These are phyloP conservation scores for Epichloe sylvatica DNA, from an alignment of 2,329 filamentous ascomycete species.

Conservation along the genomic window DNA sequence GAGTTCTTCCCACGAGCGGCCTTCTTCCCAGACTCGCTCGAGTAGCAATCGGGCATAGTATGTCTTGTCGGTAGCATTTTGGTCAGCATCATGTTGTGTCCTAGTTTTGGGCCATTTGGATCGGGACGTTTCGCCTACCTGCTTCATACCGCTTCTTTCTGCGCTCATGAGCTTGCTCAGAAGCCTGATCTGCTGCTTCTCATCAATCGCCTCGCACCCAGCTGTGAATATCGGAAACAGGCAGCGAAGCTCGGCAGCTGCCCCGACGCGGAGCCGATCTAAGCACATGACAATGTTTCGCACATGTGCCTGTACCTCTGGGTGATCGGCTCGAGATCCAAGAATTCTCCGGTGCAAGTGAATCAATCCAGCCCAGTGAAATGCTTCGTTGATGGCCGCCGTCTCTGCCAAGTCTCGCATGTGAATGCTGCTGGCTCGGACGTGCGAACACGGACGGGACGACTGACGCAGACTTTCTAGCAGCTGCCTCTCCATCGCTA, in stretches of 20 bases:
- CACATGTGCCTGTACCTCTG: slow-evolving; percentile 49
- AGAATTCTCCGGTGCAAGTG: slow-evolving; percentile 64
- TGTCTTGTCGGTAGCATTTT: slow-evolving; percentile 28
- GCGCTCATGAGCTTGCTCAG: slow-evolving; percentile 51
- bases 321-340: slow-evolving; percentile 41
- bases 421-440: slow-evolving; percentile 34
- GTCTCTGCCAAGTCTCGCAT: slow-evolving; percentile 48
- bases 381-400: slow-evolving; percentile 60
- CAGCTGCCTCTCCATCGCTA: slow-evolving; percentile 46
- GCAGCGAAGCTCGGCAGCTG: slow-evolving; percentile 59
- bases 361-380: slow-evolving; percentile 65
- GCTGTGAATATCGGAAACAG: slow-evolving; percentile 75
- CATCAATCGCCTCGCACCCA: slow-evolving; percentile 54
- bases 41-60: slow-evolving; percentile 49
- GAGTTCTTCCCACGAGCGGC: slow-evolving; percentile 53
- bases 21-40: slow-evolving; percentile 56
- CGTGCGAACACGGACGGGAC: slow-evolving; percentile 30
- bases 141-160: slow-evolving; percentile 62
- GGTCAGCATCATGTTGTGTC: background rate
- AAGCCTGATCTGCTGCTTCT: slow-evolving; percentile 43
- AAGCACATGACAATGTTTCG: slow-evolving; percentile 49
- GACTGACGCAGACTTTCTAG: slow-evolving; percentile 36
- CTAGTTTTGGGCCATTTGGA: background rate
- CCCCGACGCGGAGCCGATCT: slow-evolving; percentile 47
- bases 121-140: slow-evolving; percentile 33